phyloP scores from a whole-genome alignment of 2,329 filamentous ascomycete species.

The Tothia fuscella region DNA sequence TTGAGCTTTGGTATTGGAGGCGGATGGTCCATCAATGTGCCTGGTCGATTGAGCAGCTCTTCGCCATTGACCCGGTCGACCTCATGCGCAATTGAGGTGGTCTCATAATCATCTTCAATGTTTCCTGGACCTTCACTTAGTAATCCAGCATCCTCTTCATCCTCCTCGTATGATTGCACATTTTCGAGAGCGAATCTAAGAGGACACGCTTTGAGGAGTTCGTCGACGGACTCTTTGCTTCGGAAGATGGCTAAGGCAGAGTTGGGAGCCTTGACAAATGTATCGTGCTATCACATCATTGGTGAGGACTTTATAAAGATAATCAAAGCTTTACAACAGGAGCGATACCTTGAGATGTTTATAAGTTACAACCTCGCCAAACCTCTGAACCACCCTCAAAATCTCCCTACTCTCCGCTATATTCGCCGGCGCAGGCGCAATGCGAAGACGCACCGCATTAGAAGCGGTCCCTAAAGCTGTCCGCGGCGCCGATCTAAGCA shows the following conservation, averaged over 20 bases:
- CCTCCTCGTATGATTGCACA: background rate
- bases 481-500: background rate
- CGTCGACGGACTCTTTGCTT: constrained; percentile 26
- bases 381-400: constrained; percentile 34
- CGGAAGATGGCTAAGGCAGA: constrained; percentile 35
- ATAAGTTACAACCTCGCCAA: constrained; percentile 38
- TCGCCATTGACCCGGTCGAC: background rate
- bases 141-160: background rate
- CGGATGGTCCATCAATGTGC: background rate
- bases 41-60: background rate
- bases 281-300: constrained; percentile 29
- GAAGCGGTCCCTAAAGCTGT: constrained; percentile 8
- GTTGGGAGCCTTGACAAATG: constrained; percentile 29
- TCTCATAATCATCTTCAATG: background rate
- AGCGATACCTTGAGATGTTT: constrained; percentile 31
- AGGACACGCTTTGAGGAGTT: constrained; percentile 32
- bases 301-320: background rate
- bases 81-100: background rate
- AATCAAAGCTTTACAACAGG: background rate
- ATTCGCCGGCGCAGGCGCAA: constrained; percentile 34
- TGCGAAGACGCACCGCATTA: constrained; percentile 34
- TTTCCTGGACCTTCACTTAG: background rate
- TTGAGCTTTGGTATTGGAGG: background rate
- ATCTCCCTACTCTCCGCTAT: constrained; percentile 39
- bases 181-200: constrained; percentile 33